Evolutionary conservation across 495 filamentous ascomycete genomes (phyloP).

Genomic region (Penicillium macrosclerotiorum): DNA sequence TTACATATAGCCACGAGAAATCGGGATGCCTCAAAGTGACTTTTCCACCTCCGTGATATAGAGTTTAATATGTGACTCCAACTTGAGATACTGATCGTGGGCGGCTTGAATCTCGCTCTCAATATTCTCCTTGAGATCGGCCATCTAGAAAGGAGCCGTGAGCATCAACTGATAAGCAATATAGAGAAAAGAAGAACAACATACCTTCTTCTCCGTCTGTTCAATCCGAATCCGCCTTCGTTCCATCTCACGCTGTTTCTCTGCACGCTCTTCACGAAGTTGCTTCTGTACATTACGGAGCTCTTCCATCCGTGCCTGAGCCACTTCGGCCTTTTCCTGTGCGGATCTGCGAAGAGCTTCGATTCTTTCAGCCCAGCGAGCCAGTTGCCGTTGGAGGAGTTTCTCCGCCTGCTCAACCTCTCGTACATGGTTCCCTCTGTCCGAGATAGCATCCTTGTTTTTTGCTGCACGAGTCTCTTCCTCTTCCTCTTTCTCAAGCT

Average conservation of each 20-base stretch:
- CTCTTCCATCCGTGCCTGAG: constrained; percentile 87
- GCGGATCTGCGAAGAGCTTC: constrained; percentile 74
- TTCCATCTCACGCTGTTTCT: constrained; percentile 89
- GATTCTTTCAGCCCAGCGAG: constrained; percentile 80
- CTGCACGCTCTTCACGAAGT: constrained; percentile 77
- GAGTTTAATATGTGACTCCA: constrained; percentile 93
- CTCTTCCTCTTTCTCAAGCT: constrained; percentile 87
- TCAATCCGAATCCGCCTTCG: constrained; percentile 85
- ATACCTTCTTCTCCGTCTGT: constrained; percentile 97
- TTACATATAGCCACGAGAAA: constrained; percentile 22
- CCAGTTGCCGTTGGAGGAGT: constrained; percentile 76
- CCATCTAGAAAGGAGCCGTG: constrained; percentile 67
- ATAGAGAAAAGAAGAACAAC: constrained; percentile 5
- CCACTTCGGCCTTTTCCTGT: constrained; percentile 73
- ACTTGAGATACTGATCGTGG: constrained; percentile 89
- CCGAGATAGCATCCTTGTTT: constrained; percentile 82
- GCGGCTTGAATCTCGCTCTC: constrained; percentile 86
- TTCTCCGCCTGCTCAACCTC: constrained; percentile 88
- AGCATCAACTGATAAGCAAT: not conserved
- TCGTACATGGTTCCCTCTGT: constrained; percentile 80
- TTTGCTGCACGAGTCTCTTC: constrained; percentile 72
- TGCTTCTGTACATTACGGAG: constrained; percentile 75
- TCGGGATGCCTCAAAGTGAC: constrained; percentile 56
- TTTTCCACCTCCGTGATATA: constrained; percentile 99
- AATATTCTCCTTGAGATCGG: constrained; percentile 93